phyloP scores from a whole-genome alignment of 75 land plant genomes.

The Azolla pinnata region DNA sequence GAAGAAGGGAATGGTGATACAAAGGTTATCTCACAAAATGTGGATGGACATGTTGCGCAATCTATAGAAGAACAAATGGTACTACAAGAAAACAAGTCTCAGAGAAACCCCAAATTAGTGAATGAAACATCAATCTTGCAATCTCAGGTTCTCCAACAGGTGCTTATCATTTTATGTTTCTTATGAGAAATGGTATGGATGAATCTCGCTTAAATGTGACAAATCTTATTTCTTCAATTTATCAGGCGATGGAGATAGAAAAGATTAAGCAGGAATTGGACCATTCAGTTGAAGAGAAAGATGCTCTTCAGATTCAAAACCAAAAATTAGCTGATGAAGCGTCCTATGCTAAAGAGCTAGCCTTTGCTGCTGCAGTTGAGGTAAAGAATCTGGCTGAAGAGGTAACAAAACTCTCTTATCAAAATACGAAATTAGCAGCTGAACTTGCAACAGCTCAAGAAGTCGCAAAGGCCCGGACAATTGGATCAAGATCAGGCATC shows the following conservation, averaged over 20 bases:
- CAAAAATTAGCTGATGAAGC: conserved; percentile 25
- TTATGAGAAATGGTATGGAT: neutral
- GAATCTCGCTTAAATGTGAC: neutral
- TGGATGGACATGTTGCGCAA: too few relatives aligned
- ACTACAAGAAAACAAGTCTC: too few relatives aligned
- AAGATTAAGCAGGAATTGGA: conserved; percentile 17
- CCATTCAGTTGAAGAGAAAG: conserved; percentile 18
- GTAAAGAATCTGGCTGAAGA: conserved; percentile 26
- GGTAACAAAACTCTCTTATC: conserved; percentile 23
- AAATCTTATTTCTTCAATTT: neutral
- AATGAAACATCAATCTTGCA: conserved; percentile 5
- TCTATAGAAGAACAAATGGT: too few relatives aligned
- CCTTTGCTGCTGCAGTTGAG: conserved; percentile 28
- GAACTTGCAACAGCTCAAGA: conserved; percentile 18
- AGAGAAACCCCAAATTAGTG: too few relatives aligned
- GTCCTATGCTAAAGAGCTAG: conserved; percentile 26
- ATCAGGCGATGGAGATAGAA: conserved; percentile 21
- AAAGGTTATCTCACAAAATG: too few relatives aligned
- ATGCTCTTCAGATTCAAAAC: conserved; percentile 9
- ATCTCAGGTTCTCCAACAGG: conserved; percentile 18
- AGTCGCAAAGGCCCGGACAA: conserved; percentile 11
- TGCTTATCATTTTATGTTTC: neutral
- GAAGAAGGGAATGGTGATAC: too few relatives aligned
- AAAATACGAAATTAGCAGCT: conserved; percentile 19
- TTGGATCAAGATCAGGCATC: conserved; percentile 2